Evolutionary conservation across 768 basidiomycete genomes (phyloP).

Genomic region (Phlebiopsis flavidoalba): DNA sequence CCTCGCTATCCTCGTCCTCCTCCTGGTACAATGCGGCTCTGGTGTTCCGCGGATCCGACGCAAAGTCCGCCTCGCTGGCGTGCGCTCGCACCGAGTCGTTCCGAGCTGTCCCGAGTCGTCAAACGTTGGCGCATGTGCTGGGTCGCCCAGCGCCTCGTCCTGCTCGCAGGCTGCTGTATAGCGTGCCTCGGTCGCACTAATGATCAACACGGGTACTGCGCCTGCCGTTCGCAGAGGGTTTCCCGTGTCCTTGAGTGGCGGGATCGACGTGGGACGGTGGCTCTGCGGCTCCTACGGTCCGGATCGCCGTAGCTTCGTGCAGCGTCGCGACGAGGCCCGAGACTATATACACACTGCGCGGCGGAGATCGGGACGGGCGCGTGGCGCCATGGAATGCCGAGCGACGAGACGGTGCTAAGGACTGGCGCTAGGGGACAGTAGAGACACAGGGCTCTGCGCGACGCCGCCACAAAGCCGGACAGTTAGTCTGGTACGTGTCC

Average conservation of each 20-base stretch:
- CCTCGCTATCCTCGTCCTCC: conserved; percentile 30
- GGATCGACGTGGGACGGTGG: conserved; percentile 20
- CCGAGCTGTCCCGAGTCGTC: conserved; percentile 23
- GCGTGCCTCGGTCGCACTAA: conserved; percentile 36
- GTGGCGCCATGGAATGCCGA: conserved; percentile 16
- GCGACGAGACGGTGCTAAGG: conserved; percentile 24
- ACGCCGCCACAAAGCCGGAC: conserved; percentile 49
- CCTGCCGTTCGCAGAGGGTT: conserved; percentile 13
- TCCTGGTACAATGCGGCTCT: conserved; percentile 28
- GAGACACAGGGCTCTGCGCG: conserved; percentile 23
- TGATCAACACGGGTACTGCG: conserved; percentile 23
- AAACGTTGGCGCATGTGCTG: conserved; percentile 19
- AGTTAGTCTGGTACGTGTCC: conserved; percentile 47
- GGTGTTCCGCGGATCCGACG: conserved; percentile 25
- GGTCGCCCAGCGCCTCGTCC: conserved; percentile 3
- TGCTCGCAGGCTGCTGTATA: conserved; percentile 25
- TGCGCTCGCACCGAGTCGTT: conserved; percentile 24
- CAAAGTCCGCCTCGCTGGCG: conserved; percentile 19
- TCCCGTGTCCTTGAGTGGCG: conserved; percentile 12
- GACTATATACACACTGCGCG: conserved; percentile 25
- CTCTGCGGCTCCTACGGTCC: no score
- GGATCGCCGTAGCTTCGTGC: conserved; percentile 20
- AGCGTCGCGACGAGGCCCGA: conserved; percentile 26
- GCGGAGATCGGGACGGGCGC: conserved; percentile 15
- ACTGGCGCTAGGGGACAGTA: conserved; percentile 19